Conservation (phyloP, 768 basidiomycete genomes). For the Gymnopilus dilepis region DNA sequence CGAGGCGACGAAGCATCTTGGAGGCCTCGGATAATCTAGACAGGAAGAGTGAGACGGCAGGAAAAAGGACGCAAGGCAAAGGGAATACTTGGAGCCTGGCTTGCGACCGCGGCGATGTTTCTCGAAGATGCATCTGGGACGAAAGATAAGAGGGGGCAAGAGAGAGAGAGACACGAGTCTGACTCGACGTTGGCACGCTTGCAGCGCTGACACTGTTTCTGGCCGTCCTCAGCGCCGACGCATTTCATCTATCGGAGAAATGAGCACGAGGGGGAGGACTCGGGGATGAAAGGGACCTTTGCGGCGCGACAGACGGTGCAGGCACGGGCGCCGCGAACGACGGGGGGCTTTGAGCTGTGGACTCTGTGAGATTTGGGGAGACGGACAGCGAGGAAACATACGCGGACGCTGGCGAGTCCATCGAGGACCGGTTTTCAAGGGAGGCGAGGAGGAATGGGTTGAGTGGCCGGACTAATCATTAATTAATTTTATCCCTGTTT, state of each 20-base stretch:
- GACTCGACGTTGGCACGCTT: slow-evolving; percentile 80
- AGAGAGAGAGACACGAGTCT: slow-evolving; percentile 32
- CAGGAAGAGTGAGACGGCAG: slow-evolving; percentile 10
- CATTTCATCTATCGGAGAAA: slow-evolving; percentile 77
- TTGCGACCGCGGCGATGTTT: slow-evolving; percentile 89
- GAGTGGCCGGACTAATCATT: slow-evolving; percentile 18
- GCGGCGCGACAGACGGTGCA: slow-evolving; percentile 87
- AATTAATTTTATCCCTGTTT: slow-evolving; percentile 24
- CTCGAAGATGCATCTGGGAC: slow-evolving; percentile 77
- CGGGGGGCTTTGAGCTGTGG: slow-evolving; percentile 49
- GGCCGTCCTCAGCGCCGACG: slow-evolving; percentile 86
- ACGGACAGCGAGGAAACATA: slow-evolving; percentile 24
- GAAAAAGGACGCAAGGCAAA: slow-evolving; percentile 18
- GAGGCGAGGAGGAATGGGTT: slow-evolving; percentile 13
- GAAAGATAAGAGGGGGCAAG: slow-evolving; percentile 20
- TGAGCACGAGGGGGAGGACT: slow-evolving; percentile 8
- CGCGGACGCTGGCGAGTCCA: slow-evolving; percentile 40
- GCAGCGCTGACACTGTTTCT: slow-evolving; percentile 83
- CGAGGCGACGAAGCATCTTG: slow-evolving; percentile 85
- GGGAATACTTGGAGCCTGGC: slow-evolving; percentile 82
- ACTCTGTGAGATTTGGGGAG: slow-evolving; percentile 3
- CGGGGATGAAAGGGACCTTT: slow-evolving; percentile 54
- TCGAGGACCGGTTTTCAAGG: slow-evolving; percentile 41
- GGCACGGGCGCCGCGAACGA: slow-evolving; percentile 63
- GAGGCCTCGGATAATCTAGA: slow-evolving; percentile 84